These are phyloP conservation scores for Bromus sterilis DNA, from an alignment of 176 grass and related monocot genomes.

Conservation along the genomic window DNA sequence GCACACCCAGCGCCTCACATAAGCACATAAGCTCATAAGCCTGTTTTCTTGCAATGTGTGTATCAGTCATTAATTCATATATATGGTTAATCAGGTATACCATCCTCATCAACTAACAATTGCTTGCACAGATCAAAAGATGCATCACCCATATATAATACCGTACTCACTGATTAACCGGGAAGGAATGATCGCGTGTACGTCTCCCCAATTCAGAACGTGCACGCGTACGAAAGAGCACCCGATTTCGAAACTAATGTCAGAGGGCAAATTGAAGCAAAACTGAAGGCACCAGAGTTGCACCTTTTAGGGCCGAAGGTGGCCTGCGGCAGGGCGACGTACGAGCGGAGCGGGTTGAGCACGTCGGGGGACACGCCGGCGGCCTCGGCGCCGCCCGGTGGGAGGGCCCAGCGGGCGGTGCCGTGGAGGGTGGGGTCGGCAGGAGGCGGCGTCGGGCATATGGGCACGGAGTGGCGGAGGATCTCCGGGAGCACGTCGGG, in stretches of 20 bases:
- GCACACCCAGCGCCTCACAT: background rate
- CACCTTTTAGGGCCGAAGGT: constrained; percentile 91
- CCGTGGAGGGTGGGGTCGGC: constrained; percentile 36
- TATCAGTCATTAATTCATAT: background rate
- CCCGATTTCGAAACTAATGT: background rate
- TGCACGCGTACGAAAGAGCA: background rate
- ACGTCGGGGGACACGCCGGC: constrained; percentile 26
- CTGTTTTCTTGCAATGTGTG: background rate
- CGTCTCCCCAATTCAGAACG: background rate
- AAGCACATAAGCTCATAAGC: background rate
- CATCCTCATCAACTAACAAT: background rate
- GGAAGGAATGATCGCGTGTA: background rate
- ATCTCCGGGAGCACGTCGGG: constrained; percentile 86
- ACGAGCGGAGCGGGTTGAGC: constrained; percentile 71
- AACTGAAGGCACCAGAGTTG: background rate
- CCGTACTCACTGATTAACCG: background rate
- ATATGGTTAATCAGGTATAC: background rate
- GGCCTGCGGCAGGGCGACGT: constrained; percentile 70
- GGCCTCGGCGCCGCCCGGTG: background rate
- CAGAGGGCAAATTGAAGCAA: background rate
- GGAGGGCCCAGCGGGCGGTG: constrained; percentile 51
- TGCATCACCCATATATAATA: background rate
- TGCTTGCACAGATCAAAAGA: background rate
- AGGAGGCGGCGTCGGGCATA: constrained; percentile 24
- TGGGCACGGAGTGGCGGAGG: constrained; percentile 72